Evolutionary conservation across 495 filamentous ascomycete genomes (phyloP), one percentile per base, ranked within the genome.

Genomic region (Daldinia decipiens): DNA sequence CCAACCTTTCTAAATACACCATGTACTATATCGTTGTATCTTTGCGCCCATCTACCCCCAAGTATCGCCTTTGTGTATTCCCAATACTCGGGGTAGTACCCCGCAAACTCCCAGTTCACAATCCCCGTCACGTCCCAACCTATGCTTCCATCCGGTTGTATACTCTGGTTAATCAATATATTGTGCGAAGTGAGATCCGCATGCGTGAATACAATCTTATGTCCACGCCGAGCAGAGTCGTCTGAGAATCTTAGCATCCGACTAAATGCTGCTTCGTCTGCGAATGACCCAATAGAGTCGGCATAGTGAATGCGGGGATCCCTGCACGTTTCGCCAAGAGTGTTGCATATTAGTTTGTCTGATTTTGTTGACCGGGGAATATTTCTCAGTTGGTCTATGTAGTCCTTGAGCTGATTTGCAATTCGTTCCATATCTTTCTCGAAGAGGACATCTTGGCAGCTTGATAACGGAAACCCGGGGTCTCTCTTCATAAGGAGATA

Each of bases 271-370:
- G 39, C 39, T 1, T 40, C 39, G n/a, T 40, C 39, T 4, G 5
- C 39, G 1, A 40, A 40, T 2, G 39, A 1, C 0, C 39, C 39
- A 40, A 40, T 1, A 3, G n/a, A 1, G n/a, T 17, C 1, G 0
- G 39, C 39, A 4, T 8, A 3, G 0, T 1, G 7, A 17, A 21
- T 47, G 7, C 43, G 43, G 17, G 43, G 43, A 9, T 47, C 17
- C 43, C 43, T 47, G 43, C 43, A 47, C 8, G 43, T 8, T 47
- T 47, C 43, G 43, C 43, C 43, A 4, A 47, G 43, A 47, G 43
- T 21, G 43, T 47, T 47, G 43, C 43, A 47, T 47, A 47, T 47
- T 1, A 17, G 17, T 0, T 0, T 47, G 43, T 4, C 43, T 13
- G 19, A 47, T 24, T 5, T 11, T 0, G 43, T 47, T 1, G 6